Evolutionary conservation across 2,329 filamentous ascomycete species (phyloP), one percentile per base, ranked within the genome.

Genomic region (Paramyrothecium sp.): DNA sequence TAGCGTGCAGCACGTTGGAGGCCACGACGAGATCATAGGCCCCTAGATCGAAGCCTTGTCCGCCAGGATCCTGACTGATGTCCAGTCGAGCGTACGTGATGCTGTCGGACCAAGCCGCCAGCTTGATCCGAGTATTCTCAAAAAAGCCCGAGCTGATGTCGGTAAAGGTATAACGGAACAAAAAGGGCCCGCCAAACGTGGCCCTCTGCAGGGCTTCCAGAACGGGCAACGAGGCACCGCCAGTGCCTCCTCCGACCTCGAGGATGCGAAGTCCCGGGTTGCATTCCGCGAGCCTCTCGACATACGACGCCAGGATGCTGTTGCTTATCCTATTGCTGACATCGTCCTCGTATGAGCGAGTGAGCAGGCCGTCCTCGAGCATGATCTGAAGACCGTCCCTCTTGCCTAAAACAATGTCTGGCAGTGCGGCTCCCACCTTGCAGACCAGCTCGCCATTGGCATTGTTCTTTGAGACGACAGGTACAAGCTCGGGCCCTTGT

Each of bases 21-120:
- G 69, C 71, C 19, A 75, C 56, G 16, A 77, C 56, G 2, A 76
- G 17, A 38, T 77, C 74, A 57, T 69, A 75, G 0, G 64, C 56
- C 3, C 58, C 44, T 1, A 59, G 58, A 0, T 52, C 20, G 44
- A 69, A 73, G 0, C 68, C 71, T 51, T 75, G 73, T 3, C 55
- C 53, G 0, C 19, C 30, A 3, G 61, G 56, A 21, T 67, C 61
- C 7, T 63, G 56, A 16, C 55, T 55, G 7, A 61, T 60, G 20
- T 67, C 62, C 30, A 60, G 59, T 7, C n/a, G 58, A 33, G 33
- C 54, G 59, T 41, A 56, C 21, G 63, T 54, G 4, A 19, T 20
- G 20, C 51, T 46, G 17, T 49, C 46, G 33, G 49, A 17, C 56
- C 56, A 62, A 13, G 17, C 33, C 19, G 55, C 44, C 16, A 67